These are phyloP conservation scores for Linnemannia zychae DNA, from an alignment of 192 early-diverging fungal species.

Conservation along the genomic window DNA sequence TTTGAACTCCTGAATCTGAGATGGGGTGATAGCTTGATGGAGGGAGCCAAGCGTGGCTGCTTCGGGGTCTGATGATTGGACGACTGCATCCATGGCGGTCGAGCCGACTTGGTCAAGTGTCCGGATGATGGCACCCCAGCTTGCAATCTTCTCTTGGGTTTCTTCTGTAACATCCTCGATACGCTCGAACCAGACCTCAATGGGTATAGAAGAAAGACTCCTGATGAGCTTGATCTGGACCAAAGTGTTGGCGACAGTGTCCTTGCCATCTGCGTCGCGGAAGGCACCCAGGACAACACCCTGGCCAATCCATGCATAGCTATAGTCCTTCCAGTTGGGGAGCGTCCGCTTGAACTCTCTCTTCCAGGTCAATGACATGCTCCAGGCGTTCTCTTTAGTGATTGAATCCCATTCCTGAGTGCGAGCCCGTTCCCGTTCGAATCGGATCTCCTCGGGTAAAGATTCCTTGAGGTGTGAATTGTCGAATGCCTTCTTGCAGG, in stretches of 20 bases:
- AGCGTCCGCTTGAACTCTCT: constrained; percentile 25
- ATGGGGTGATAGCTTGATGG: constrained; percentile 13
- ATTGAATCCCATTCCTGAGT: not conserved
- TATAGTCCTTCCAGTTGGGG: constrained; percentile 49
- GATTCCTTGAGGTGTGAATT: not conserved
- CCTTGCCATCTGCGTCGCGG: constrained; percentile 15
- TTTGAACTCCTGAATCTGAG: constrained; percentile 31
- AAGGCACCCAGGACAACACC: constrained; percentile 38
- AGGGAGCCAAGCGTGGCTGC: not conserved
- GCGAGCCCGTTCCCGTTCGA: constrained; percentile 24
- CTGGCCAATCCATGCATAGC: constrained; percentile 41
- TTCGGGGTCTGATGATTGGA: constrained; percentile 22
- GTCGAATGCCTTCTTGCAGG: constrained; percentile 23
- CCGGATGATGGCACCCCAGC: constrained; percentile 34
- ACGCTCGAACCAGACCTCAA: constrained; percentile 53
- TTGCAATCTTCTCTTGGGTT: constrained; percentile 16
- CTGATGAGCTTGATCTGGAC: constrained; percentile 48
- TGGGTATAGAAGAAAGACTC: constrained; percentile 48
- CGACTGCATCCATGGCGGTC: constrained; percentile 20
- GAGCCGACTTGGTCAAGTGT: constrained; percentile 34
- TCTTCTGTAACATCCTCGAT: constrained; percentile 34
- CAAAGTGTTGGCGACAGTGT: constrained; percentile 23
- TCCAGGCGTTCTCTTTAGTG: constrained; percentile 15
- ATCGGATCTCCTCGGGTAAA: constrained; percentile 12
- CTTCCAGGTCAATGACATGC: constrained; percentile 37